Base-by-base conservation (phyloP, 371 early-diverging fungal species). In the Lichtheimia ramosa region DNA sequence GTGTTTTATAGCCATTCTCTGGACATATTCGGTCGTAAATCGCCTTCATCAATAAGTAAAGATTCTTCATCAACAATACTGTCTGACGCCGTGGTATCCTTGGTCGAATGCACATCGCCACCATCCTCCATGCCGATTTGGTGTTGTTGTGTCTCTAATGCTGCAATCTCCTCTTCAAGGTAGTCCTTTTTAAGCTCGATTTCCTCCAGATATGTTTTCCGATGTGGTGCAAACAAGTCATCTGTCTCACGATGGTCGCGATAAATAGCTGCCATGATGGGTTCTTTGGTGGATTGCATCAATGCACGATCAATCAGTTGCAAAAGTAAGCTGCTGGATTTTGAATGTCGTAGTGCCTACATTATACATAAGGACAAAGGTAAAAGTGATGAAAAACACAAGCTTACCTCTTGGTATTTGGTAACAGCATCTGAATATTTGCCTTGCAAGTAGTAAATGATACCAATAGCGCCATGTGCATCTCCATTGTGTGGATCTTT, bases 361-460 rank as follows among this genome's bases (percentile, higher is more conserved):
- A n/a, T n/a, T n/a, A n/a, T n/a, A 23, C 28, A 16, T 2, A 6
- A 46, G 16, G 7, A 18, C 46, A 0, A 21, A 8, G 34, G 34
- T 6, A 34, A 8, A 34, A 10, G 8, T 5, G 10, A 40, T 53
- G 13, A 25, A 25, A 25, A 13, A 15, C 10, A n/a, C 12, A 43
- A 24, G 43, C 21, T 12, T 55, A 78, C 83, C 66, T 82, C 65
- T 39, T 83, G 77, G 62, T 83, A 85, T 8, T 73, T 63, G 20
- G 68, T 70, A 20, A 86, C 70, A 10, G 89, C 87, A 16, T 77
- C 79, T 1, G 68, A 63, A 5, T 69, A 54, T 18, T 74, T 61
- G 13, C 74, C 68, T 54, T 74, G 70, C 20, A 73, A 58, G 43
- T 87, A 83, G 28, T 76, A 69, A 2, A 86, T 79, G 42, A 81